Conservation (phyloP, 768 basidiomycete species). For the Sarcodon aspratus region DNA sequence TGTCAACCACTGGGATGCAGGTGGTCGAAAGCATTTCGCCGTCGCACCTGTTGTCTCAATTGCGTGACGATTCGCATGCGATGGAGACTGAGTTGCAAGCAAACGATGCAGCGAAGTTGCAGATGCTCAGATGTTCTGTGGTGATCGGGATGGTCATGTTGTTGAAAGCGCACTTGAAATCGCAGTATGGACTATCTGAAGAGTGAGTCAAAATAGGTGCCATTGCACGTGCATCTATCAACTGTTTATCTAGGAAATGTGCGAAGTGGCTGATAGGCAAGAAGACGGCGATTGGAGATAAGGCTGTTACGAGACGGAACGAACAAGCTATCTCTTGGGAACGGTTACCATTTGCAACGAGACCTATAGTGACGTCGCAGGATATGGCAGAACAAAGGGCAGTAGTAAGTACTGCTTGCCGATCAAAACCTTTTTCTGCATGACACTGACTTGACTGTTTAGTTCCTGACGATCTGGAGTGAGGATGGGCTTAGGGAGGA, state of each 20-base stretch:
- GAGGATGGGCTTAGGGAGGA: slow-evolving; percentile 69
- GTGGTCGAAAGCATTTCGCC: slow-evolving; percentile 68
- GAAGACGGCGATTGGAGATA: slow-evolving; percentile 85
- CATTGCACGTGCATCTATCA: slow-evolving; percentile 1
- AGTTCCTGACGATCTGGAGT: slow-evolving; percentile 76
- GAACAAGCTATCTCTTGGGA: slow-evolving; percentile 61
- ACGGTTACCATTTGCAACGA: slow-evolving; percentile 55
- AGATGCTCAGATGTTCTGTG: slow-evolving; percentile 54
- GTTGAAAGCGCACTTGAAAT: slow-evolving; percentile 78
- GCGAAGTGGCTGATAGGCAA: slow-evolving; percentile 79
- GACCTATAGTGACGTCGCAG: slow-evolving; percentile 45
- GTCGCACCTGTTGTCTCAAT: slow-evolving; percentile 52
- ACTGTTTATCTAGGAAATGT: slow-evolving; percentile 58
- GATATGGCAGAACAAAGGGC: slow-evolving; percentile 54
- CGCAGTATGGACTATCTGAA: slow-evolving; percentile 76
- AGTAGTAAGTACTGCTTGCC: slow-evolving; percentile 34
- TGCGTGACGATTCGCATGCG: slow-evolving; percentile 25
- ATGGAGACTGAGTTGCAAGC: not conserved
- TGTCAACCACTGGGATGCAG: slow-evolving; percentile 76
- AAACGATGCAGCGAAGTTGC: slow-evolving; percentile 7
- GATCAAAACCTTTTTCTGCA: too few relatives aligned
- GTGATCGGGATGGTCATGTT: slow-evolving; percentile 79
- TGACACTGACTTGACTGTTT: slow-evolving; percentile 6
- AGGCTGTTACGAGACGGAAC: slow-evolving; percentile 53
- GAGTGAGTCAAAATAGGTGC: slow-evolving; percentile 46